phyloP scores from a whole-genome alignment of 108 stramenopile species.

The Pseudonitzschia multiseries region DNA sequence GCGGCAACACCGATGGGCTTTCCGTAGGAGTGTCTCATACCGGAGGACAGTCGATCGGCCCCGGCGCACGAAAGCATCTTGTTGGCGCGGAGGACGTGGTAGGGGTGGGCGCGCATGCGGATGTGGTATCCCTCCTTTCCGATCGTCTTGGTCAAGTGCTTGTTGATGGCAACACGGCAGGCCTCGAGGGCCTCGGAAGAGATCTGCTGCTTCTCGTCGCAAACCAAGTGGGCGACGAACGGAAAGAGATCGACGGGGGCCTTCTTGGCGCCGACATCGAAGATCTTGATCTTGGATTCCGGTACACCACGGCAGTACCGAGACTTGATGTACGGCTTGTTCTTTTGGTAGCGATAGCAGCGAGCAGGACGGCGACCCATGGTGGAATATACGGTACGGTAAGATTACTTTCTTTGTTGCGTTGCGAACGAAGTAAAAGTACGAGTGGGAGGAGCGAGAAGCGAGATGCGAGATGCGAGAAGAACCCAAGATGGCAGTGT shows the following conservation, averaged over 20 bases:
- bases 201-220: conserved; percentile 99
- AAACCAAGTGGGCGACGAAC: conserved; percentile 98
- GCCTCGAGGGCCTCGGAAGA: conserved; percentile 99
- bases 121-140: conserved; percentile 99
- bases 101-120: conserved; percentile 98
- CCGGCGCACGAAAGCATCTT: conserved; percentile 99
- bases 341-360: conserved; percentile 99
- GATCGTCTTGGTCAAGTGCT: conserved; percentile 97
- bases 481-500: too few species aligned
- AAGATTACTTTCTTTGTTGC: neutral
- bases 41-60: conserved; percentile 83
- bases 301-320: conserved; percentile 99
- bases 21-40: conserved; percentile 99
- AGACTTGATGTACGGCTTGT: conserved; percentile 99
- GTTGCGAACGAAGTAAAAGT: neutral
- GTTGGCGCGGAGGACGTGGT: conserved; percentile 99
- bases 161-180: conserved; percentile 99
- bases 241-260: conserved; percentile 98
- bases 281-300: conserved; percentile 99
- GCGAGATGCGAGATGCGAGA: too few species aligned
- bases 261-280: conserved; percentile 98
- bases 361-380: conserved; percentile 96
- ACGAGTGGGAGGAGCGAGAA: neutral
- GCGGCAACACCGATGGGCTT: conserved; percentile 99
- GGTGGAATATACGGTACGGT: too few species aligned